Base-by-base conservation (phyloP, 2,329 filamentous ascomycete genomes). In the Xylariaceae sp. region DNA sequence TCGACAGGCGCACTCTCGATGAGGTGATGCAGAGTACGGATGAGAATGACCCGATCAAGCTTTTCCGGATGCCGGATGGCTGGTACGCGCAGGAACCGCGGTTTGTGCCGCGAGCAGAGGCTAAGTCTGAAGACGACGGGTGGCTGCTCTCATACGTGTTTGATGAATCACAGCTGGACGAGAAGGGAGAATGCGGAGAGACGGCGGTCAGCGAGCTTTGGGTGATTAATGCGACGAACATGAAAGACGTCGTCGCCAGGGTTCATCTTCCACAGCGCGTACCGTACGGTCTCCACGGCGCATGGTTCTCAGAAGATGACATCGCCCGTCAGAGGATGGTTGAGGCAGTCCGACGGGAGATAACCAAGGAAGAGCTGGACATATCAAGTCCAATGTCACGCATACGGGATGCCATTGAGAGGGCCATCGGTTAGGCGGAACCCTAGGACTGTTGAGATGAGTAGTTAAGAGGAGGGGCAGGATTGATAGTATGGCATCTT, bases 121-220 rank as follows among this genome's bases (percentile, higher is more conserved):
- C 72, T 0, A 53, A 37, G 0, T 66, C 61, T 0, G 87, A 90
- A 65, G 86, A 89, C 60, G 84, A 86, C 58, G 87, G 87, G 0
- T 89, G 80, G 70, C 72, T 89, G 0, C 71, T 90, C 4, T 85
- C 83, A 39, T 89, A 88, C 59, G 85, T 86, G 1, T 90, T 90
- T 57, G 84, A 90, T 57, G 87, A 89, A 61, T 74, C 76, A 1
- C 85, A 89, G 64, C 72, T 89, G 0, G 75, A 84, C n/a, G 64
- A 70, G 1, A 50, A 70, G 0, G 82, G 79, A 0, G 70, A 77
- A 32, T 82, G 79, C 46, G 62, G 52, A 0, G 68, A 73, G 0
- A 68, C 70, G 1, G 75, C 82, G 0, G 73, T 66, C 20, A 85
- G 81, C 26, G 86, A 90, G 67, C 72, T 90, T 0, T 91, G 87